These are phyloP conservation scores for Epichloe scottii DNA, from an alignment of 2,329 filamentous ascomycete genomes.

Conservation along the genomic window DNA sequence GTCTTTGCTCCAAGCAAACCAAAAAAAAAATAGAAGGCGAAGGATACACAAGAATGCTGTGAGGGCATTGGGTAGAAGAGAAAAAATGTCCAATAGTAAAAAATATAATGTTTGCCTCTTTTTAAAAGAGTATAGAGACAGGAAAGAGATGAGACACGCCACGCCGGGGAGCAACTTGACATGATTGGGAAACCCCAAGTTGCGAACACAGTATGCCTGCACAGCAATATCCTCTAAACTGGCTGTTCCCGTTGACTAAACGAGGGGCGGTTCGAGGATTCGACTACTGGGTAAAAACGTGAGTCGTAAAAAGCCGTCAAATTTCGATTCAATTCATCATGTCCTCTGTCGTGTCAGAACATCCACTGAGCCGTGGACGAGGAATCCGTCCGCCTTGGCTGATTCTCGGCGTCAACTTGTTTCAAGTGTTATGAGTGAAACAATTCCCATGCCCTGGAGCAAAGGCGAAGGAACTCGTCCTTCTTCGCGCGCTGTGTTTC, in stretches of 20 bases:
- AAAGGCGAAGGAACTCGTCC: slow-evolving; percentile 80
- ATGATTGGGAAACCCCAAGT: too few relatives aligned
- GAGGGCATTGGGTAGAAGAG: not conserved
- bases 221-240: too few relatives aligned
- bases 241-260: too few relatives aligned
- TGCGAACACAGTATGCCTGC: too few relatives aligned
- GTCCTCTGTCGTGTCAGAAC: not conserved
- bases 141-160: too few relatives aligned
- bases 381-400: not conserved
- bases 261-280: too few relatives aligned
- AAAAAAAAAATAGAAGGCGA: not conserved
- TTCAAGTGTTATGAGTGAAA: slow-evolving; percentile 64
- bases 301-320: not conserved
- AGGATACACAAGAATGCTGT: not conserved
- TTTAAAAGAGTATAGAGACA: not conserved
- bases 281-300: not conserved
- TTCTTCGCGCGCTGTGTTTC: slow-evolving; percentile 78
- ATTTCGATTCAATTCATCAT: not conserved
- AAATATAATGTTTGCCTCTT: not conserved
- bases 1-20: not conserved
- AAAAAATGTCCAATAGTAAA: not conserved
- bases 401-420: too few relatives aligned
- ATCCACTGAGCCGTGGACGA: not conserved
- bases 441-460: slow-evolving; percentile 86
- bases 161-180: too few relatives aligned